Base-by-base conservation (phyloP, 1,284 basidiomycete genomes). In the Cutaneotrichosporon arboriforme region DNA sequence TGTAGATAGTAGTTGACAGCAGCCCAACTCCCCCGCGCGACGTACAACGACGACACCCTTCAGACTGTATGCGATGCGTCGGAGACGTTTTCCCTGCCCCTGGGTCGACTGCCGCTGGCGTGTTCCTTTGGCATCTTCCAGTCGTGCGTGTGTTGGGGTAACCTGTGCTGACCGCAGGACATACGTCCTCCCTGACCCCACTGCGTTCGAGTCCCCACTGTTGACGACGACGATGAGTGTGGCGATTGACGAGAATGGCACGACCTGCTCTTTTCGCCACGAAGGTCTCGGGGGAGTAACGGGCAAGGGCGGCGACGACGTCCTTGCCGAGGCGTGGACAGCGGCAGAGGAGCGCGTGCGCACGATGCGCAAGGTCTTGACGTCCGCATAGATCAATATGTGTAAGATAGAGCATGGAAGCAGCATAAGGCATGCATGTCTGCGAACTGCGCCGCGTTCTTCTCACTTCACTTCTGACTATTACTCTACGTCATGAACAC, bases 181-280 rank as follows among this genome's bases (percentile, higher is more conserved):
- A 35, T 79, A 84, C 42, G 72, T 93, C 13, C 77, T 97, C 2
- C 79, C 85, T 0, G 93, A 97, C 72, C 88, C 90, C 1, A 87
- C 88, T 0, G 81, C 90, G 0, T 96, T 96, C 70, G 93, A 97
- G 74, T 85, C 91, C 61, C 87, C 89, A 0, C 78, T 94, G 14
- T 79, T 90, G 21, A 83, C 86, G 20, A 84, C 86, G 0, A 80
- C 81, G 0, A 66, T 91, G 42, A 84, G 83, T 1, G 74, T 91
- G 37, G 77, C 86, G 0, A 59, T 89, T 2, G 83, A 86, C 59
- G 79, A 81, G 48, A 60, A 70, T 1, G 78, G 78, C 4, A 71
- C 78, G 2, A 74, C 87, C 1, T 70, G 83, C 14, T 20, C 67
- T 14, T 57, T 75, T 2, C 47, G 69, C 35, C 81, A 82, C 1